Conservation (phyloP, 2,329 filamentous ascomycete genomes). For the Pestalotiopsis fici region DNA sequence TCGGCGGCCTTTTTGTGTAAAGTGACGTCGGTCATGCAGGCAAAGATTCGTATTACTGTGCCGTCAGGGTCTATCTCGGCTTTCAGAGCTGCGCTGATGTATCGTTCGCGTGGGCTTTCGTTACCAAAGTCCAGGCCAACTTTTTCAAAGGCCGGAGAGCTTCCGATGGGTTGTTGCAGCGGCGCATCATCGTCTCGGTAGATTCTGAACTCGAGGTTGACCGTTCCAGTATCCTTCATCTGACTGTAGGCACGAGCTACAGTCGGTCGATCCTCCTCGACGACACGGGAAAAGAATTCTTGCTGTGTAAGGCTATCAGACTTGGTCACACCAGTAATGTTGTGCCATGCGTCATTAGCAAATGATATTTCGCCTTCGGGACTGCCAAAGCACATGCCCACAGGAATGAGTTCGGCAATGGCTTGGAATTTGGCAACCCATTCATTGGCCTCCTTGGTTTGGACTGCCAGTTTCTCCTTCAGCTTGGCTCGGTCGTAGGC, state of each 20-base stretch:
- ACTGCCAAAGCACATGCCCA: slow-evolving; percentile 73
- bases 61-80: slow-evolving; percentile 46
- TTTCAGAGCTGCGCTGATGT: slow-evolving; percentile 48
- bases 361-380: slow-evolving; percentile 65
- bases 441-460: slow-evolving; percentile 49
- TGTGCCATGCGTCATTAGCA: slow-evolving; percentile 68
- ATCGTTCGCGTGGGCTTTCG: slow-evolving; percentile 33
- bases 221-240: slow-evolving; percentile 35
- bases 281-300: slow-evolving; percentile 43
- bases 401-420: slow-evolving; percentile 73
- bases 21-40: slow-evolving; percentile 53
- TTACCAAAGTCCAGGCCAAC: slow-evolving; percentile 33
- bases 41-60: slow-evolving; percentile 44
- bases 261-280: slow-evolving; percentile 45
- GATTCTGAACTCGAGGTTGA: slow-evolving; percentile 50
- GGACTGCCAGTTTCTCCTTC: slow-evolving; percentile 63
- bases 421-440: slow-evolving; percentile 67
- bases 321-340: slow-evolving; percentile 47
- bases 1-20: slow-evolving; percentile 50
- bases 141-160: slow-evolving; percentile 37
- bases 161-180: slow-evolving; percentile 27
- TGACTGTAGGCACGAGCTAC: slow-evolving; percentile 43
- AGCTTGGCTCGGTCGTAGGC: slow-evolving; percentile 68
- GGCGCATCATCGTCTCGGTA: slow-evolving; percentile 24
- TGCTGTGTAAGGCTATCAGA: slow-evolving; percentile 29